phyloP scores from a whole-genome alignment of 1,284 basidiomycete species.

The Papiliotrema fonsecae region DNA sequence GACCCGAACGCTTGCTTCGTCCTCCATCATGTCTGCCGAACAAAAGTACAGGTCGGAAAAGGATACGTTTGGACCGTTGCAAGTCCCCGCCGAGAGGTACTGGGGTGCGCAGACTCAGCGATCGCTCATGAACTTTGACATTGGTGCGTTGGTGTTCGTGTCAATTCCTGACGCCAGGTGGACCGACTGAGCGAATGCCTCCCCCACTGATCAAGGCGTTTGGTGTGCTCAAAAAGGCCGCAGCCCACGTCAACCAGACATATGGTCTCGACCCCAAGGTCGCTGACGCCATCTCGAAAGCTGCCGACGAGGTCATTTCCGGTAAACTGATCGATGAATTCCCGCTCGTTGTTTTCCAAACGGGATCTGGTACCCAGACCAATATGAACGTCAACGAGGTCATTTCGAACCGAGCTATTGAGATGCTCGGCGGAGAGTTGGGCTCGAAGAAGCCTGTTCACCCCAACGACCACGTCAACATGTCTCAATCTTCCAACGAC shows the following conservation, averaged over 20 bases:
- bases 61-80: constrained; percentile 55
- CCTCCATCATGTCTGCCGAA: constrained; percentile 33
- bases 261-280: constrained; percentile 88
- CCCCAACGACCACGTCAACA: constrained; percentile 99
- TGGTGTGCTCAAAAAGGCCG: constrained; percentile 96
- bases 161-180: constrained; percentile 44
- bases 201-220: constrained; percentile 95
- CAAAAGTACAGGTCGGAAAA: constrained; percentile 46
- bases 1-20: constrained; percentile 19
- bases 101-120: constrained; percentile 99
- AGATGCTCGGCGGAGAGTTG: constrained; percentile 90
- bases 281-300: constrained; percentile 82
- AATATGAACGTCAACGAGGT: constrained; percentile 99
- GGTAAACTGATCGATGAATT: constrained; percentile 94
- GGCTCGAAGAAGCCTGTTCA: constrained; percentile 97
- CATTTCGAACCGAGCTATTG: constrained; percentile 97
- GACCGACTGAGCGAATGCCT: constrained; percentile 86
- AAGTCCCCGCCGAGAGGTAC: constrained; percentile 90
- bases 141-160: constrained; percentile 56
- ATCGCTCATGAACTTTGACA: constrained; percentile 98
- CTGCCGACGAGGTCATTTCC: constrained; percentile 97
- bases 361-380: constrained; percentile 96
- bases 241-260: constrained; percentile 80
- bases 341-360: constrained; percentile 98
- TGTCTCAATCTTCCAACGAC: constrained; percentile 98